These are phyloP conservation scores for Terfezia boudieri DNA, from an alignment of 495 filamentous ascomycete species.

Conservation along the genomic window DNA sequence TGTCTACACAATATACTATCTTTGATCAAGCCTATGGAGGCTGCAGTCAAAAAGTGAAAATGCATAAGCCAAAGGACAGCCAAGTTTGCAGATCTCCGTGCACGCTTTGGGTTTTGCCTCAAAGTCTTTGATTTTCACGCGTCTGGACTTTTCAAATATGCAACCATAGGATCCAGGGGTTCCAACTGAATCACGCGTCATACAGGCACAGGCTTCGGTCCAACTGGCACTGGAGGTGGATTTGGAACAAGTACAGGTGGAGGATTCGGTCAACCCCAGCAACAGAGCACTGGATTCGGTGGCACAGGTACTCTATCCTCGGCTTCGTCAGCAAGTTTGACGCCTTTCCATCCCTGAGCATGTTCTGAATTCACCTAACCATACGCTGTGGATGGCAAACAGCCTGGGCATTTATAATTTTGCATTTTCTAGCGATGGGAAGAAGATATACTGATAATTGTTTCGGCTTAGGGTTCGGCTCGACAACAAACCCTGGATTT, in stretches of 20 bases:
- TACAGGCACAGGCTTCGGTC: constrained; percentile 19
- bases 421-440: not conserved
- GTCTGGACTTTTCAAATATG: constrained; percentile 3
- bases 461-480: constrained; percentile 28
- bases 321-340: too few species aligned
- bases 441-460: not conserved
- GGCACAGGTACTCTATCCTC: constrained; percentile 7
- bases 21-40: constrained; percentile 1
- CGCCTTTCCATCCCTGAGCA: constrained; percentile 4
- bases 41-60: too few species aligned
- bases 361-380: constrained; percentile 4
- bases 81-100: too few species aligned
- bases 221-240: constrained; percentile 10
- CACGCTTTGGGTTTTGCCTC: too few species aligned
- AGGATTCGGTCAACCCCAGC: not conserved
- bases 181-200: constrained; percentile 4
- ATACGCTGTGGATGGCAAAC: not conserved
- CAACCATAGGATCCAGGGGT: constrained; percentile 1
- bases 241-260: constrained; percentile 6
- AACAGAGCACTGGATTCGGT: constrained; percentile 10
- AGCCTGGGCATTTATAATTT: not conserved
- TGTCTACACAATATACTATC: not conserved
- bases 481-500: constrained; percentile 20
- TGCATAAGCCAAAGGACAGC: too few species aligned
- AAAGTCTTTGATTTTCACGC: not conserved